phyloP scores from a whole-genome alignment of 2,329 filamentous ascomycete genomes.

The Penicillium sp. region DNA sequence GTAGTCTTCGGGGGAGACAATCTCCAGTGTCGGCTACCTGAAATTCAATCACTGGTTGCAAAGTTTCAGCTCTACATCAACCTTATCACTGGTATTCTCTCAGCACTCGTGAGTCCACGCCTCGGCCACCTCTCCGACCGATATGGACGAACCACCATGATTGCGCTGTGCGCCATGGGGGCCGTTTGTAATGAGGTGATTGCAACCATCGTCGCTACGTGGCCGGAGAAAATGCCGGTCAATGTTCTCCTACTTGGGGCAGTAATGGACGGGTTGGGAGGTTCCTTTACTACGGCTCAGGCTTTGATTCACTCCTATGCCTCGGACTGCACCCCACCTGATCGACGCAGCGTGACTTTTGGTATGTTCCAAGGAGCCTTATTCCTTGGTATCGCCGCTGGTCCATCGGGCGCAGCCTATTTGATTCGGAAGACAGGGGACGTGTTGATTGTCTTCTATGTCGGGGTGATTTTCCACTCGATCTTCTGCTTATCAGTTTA shows the following conservation, averaged over 20 bases:
- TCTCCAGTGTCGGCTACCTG: conserved; percentile 70
- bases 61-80: conserved; percentile 72
- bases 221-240: conserved; percentile 66
- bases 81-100: conserved; percentile 67
- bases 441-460: conserved; percentile 77
- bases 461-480: conserved; percentile 65
- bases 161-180: conserved; percentile 69
- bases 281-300: conserved; percentile 81
- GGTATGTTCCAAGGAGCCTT: conserved; percentile 86
- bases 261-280: conserved; percentile 73
- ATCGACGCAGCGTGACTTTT: conserved; percentile 73
- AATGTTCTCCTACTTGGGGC: conserved; percentile 72
- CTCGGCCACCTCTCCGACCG: conserved; percentile 81
- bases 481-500: conserved; percentile 67
- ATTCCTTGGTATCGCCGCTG: conserved; percentile 81
- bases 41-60: conserved; percentile 70
- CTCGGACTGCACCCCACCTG: conserved; percentile 78
- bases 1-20: conserved; percentile 65
- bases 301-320: conserved; percentile 79
- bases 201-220: conserved; percentile 70
- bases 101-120: conserved; percentile 74
- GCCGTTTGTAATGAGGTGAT: conserved; percentile 68
- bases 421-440: conserved; percentile 70
- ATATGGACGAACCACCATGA: conserved; percentile 69
- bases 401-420: conserved; percentile 74